These are phyloP conservation scores for Trichoderma sp. DNA, from an alignment of 2,329 filamentous ascomycete genomes.

Conservation along the genomic window DNA sequence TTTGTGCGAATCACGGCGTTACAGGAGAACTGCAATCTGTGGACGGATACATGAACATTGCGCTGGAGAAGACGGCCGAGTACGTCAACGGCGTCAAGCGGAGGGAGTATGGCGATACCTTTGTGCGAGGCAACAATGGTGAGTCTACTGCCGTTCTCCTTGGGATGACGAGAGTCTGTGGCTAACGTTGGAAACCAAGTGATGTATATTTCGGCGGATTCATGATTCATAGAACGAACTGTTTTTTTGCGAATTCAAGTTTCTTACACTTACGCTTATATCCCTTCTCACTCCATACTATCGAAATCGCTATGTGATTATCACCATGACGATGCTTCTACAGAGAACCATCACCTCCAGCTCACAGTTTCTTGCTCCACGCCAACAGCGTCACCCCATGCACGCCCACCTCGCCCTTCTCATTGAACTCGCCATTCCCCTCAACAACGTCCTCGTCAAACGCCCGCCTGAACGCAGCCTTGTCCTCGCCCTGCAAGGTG, in stretches of 20 bases:
- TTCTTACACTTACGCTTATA: neutral
- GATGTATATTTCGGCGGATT: constrained; percentile 71
- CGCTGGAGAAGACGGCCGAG: constrained; percentile 92
- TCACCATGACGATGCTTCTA: neutral
- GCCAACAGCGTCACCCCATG: constrained; percentile 66
- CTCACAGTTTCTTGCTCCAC: constrained; percentile 59
- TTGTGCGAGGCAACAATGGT: constrained; percentile 97
- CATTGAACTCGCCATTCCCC: constrained; percentile 59
- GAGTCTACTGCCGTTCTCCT: constrained; percentile 30
- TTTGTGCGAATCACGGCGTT: neutral
- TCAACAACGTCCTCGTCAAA: constrained; percentile 58
- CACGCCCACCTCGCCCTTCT: constrained; percentile 62
- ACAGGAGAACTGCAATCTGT: constrained; percentile 93
- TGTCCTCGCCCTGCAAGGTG: constrained; percentile 55
- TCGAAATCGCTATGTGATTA: neutral
- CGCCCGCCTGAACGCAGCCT: constrained; percentile 50
- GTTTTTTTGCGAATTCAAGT: neutral
- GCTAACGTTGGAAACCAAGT: constrained; percentile 42
- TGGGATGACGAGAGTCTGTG: neutral
- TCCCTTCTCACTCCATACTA: neutral
- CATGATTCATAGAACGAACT: constrained; percentile 37
- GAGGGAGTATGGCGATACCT: constrained; percentile 88
- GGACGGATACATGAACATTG: constrained; percentile 99
- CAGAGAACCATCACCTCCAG: neutral
- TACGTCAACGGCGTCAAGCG: constrained; percentile 82